These are phyloP conservation scores for Bolboschoenus planiculmis DNA, from an alignment of 176 grass and related monocot species.

Conservation along the genomic window DNA sequence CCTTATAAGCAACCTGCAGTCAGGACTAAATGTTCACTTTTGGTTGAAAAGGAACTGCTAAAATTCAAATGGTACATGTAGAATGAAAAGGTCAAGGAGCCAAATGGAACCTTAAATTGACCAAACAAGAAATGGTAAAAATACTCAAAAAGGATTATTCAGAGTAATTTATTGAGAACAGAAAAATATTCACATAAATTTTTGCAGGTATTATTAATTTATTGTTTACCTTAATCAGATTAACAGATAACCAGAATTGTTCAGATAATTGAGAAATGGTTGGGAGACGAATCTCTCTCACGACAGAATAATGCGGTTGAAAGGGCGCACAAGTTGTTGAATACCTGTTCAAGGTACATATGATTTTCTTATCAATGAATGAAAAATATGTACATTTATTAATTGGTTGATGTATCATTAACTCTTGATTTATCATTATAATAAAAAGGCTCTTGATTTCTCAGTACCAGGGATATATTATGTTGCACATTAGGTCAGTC, in stretches of 20 bases:
- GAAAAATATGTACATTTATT: neutral
- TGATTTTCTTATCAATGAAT: neutral
- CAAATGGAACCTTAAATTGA: neutral
- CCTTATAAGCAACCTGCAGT: neutral
- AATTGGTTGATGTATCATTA: neutral
- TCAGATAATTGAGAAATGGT: constrained; percentile 59
- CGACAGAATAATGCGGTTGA: constrained; percentile 17
- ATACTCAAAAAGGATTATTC: neutral
- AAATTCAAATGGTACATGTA: neutral
- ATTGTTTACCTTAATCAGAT: neutral
- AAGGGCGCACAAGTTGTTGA: constrained; percentile 41
- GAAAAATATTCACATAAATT: neutral
- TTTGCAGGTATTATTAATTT: neutral
- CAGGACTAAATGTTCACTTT: neutral
- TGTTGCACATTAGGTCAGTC: neutral
- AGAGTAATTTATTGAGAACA: neutral
- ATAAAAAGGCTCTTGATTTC: neutral
- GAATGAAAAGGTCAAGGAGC: neutral
- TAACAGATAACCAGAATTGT: constrained; percentile 50
- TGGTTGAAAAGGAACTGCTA: neutral
- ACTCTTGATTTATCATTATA: neutral
- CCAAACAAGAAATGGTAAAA: neutral
- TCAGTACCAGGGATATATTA: neutral
- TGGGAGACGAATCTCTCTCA: constrained; percentile 26
- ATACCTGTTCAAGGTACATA: constrained; percentile 43